Evolutionary conservation across 176 grass and related monocot species (phyloP), one percentile per base, ranked within the genome.

Genomic region (Musa troglodytarum): DNA sequence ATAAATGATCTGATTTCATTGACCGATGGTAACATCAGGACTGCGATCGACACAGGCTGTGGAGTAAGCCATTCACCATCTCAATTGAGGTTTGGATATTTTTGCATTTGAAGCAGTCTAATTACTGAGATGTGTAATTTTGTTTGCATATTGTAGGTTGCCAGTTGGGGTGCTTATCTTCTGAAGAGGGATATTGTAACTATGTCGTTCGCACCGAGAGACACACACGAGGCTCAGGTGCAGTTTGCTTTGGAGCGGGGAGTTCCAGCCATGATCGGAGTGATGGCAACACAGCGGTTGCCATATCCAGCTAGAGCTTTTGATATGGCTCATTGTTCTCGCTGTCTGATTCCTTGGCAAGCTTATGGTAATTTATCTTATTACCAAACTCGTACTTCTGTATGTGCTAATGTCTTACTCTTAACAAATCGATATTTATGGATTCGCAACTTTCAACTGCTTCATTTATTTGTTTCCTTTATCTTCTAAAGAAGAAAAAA

Each of bases 241-340:
- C 74, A 76, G 15, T 76, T 76, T 63, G 74, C 74, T 63, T 26
- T 76, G 57, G 74, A 76, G 55, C 26, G 74, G 9, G 74, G 74
- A 64, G 29, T 76, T n/a, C 74, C 74, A 14, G 74, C 74, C 24
- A 64, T 76, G 56, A 76, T 76, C 2, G 74, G 74, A 50, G 55
- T 76, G 26, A 76, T 76, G 34, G 74, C 56, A 50, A 50, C 74
- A 7, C 74, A 64, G 29, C 53, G 56, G 29, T 13, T 63, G 74
- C 74, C 74, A 1, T 76, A 63, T 57, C 74, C 74, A 64, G 57
- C 74, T 63, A 62, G 74, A 64, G 74, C 74, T 63, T 76, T 76
- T n/a, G 57, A 76, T 24, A 24, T 76, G 58, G 74, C 74, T 63
- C 74, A 76, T 76, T 76, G 74, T 50, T 76, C 74, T 1, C 74